Base-by-base conservation (phyloP, 768 basidiomycete genomes). In the Dioszegia hungarica region DNA sequence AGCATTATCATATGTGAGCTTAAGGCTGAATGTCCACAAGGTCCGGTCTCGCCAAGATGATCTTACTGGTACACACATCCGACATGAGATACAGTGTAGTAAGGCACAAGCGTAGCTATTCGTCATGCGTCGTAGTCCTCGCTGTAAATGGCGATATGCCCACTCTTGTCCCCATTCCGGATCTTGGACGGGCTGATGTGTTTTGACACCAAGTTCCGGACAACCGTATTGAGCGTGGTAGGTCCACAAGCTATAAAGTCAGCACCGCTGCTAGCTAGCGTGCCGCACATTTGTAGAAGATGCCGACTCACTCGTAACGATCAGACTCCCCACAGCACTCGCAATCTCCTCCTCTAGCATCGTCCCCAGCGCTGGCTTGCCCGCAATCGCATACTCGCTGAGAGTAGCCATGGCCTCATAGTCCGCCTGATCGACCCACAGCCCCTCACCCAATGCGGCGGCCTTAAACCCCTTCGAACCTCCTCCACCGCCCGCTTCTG, bases 241-340 rank as follows among this genome's bases (percentile, higher is more conserved):
- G 88, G 88, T 1, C 88, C 88, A 66, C 88, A 89, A 63, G 85
- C 86, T 86, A 60, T n/a, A n/a, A n/a, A n/a, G n/a, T n/a, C n/a
- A n/a, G n/a, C n/a, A n/a, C n/a, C n/a, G n/a, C n/a, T n/a, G n/a
- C n/a, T 47, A 6, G 37, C 12, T 47, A 49, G 41, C 40, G 10
- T 5, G 2, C 4, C 52, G 1, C 31, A 33, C 43, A n/a, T 17
- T 20, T 11, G 28, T 5, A 17, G n/a, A 41, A 43, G 10, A n/a
- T 39, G 2, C 0, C 0, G 22, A 82, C 86, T 79, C 66, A 87
- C 87, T 87, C 12, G 84, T 85, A 44, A 89, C 87, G 41, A 85
- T 77, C 54, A 86, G 69, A 12, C 81, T 77, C 17, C 86, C 86
- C 58, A 75, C 66, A 28, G 85, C 80, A 15, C 65, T 66, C 43